A percentile compares a stretch with the other conserved stretches of the same genome.
phyloP scores from a whole-genome alignment of 169 alveolate genomes.

The Cytauxzoon felis region DNA sequence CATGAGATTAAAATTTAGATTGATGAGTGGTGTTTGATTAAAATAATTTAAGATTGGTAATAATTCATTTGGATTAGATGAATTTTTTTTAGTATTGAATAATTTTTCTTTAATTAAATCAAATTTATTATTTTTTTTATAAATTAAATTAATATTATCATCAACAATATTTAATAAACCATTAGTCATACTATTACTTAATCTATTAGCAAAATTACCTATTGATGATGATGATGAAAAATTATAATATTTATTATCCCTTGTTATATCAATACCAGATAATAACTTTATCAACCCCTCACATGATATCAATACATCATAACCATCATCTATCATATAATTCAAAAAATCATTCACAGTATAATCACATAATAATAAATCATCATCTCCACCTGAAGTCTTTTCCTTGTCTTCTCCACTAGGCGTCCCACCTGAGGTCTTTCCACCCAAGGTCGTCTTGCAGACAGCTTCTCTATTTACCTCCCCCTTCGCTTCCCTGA shows the following conservation, averaged over 20 bases:
- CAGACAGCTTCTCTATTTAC: too few species aligned
- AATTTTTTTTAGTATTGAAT: conserved; percentile 14
- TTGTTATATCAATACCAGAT: not conserved
- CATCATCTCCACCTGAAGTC: not conserved
- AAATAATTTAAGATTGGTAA: not conserved
- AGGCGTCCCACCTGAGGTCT: too few species aligned
- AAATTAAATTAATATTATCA: not conserved
- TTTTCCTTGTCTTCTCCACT: too few species aligned
- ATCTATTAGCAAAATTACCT: not conserved
- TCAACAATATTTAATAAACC: not conserved
- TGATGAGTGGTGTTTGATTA: too few species aligned
- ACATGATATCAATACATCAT: not conserved
- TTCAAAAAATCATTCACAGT: not conserved
- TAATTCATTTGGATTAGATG: conserved; percentile 10
- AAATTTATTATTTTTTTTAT: not conserved
- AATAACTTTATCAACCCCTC: not conserved
- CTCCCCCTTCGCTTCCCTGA: too few species aligned
- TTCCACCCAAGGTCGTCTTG: too few species aligned
- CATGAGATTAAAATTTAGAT: too few species aligned
- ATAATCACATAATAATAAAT: not conserved
- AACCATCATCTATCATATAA: not conserved
- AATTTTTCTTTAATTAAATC: conserved; percentile 51
- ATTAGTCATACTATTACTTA: not conserved
- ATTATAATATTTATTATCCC: not conserved
- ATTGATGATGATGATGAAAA: not conserved